A percentile compares a stretch with the other conserved stretches of the same genome.
Evolutionary conservation across 331 rosid genomes (phyloP).

Genomic region (Cydonia oblonga): DNA sequence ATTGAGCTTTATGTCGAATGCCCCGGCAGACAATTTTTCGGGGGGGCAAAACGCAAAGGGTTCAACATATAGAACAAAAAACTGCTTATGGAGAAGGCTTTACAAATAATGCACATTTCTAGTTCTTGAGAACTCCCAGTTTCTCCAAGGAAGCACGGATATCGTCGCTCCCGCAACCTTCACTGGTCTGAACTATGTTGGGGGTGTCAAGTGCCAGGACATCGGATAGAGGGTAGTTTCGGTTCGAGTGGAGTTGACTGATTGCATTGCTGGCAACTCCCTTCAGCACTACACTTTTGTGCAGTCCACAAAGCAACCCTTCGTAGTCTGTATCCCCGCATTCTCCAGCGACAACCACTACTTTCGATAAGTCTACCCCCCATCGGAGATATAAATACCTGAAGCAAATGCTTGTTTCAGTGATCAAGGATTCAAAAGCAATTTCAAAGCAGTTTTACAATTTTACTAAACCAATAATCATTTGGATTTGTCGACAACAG

Average conservation of each 20-base stretch:
- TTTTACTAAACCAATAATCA: not conserved
- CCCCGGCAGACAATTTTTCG: not conserved
- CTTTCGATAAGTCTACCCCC: conserved; percentile 87
- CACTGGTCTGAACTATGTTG: conserved; percentile 55
- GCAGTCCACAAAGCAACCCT: conserved; percentile 79
- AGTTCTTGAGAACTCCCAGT: conserved; percentile 45
- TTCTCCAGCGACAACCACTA: conserved; percentile 91
- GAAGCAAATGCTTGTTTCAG: conserved; percentile 11
- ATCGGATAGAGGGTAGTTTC: conserved; percentile 90
- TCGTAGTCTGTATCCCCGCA: conserved; percentile 94
- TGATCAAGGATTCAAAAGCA: not conserved
- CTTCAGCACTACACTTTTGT: conserved; percentile 66
- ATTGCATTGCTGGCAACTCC: conserved; percentile 67
- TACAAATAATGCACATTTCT: conserved; percentile 16
- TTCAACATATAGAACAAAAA: not conserved
- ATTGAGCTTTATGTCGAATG: not conserved
- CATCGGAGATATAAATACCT: conserved; percentile 93
- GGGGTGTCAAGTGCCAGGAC: conserved; percentile 68
- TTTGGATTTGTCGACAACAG: not conserved
- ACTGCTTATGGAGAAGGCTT: not conserved
- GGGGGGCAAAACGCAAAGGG: not conserved
- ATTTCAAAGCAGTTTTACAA: not conserved
- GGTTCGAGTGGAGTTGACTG: conserved; percentile 58
- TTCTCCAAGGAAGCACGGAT: conserved; percentile 58
- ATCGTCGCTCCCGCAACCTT: conserved; percentile 46